Conservation (phyloP, 2,329 filamentous ascomycete species). For the Pseudocercospora fuligena region DNA sequence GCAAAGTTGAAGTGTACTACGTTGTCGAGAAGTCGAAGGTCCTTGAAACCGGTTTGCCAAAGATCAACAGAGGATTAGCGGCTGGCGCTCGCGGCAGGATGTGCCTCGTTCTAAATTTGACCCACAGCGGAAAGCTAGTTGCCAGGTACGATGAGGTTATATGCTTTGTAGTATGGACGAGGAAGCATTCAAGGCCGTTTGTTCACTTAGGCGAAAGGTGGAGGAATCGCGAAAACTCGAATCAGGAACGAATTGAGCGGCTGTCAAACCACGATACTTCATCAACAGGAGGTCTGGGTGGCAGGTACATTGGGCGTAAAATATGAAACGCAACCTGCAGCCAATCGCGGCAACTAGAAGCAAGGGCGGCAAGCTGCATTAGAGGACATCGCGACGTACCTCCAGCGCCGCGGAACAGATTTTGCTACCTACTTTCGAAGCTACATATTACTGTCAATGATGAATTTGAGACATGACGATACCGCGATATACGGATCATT, state of each 20-base stretch:
- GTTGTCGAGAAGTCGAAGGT: background rate
- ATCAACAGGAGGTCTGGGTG: background rate
- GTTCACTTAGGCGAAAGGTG: background rate
- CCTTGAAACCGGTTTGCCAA: conserved; percentile 1
- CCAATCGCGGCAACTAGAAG: conserved; percentile 2
- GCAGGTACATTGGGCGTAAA: conserved; percentile 2
- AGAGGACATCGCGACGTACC: background rate
- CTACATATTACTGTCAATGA: background rate
- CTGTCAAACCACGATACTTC: background rate
- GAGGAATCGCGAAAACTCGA: background rate
- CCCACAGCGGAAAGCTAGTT: conserved; percentile 1
- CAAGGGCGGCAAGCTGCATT: conserved; percentile 4
- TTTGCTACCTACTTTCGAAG: background rate
- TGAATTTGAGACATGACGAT: background rate
- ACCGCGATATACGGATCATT: background rate
- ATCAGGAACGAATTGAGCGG: background rate
- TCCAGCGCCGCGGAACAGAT: background rate
- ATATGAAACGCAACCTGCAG: conserved; percentile 4
- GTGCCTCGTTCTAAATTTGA: conserved; percentile 6
- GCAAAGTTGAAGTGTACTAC: background rate
- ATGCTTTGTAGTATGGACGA: conserved; percentile 5
- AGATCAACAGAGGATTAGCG: conserved; percentile 9
- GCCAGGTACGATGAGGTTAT: conserved; percentile 5
- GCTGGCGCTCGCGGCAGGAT: conserved; percentile 4
- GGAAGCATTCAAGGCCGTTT: background rate